Evolutionary conservation across 2,329 filamentous ascomycete genomes (phyloP).

Genomic region (Alternaria sp.): DNA sequence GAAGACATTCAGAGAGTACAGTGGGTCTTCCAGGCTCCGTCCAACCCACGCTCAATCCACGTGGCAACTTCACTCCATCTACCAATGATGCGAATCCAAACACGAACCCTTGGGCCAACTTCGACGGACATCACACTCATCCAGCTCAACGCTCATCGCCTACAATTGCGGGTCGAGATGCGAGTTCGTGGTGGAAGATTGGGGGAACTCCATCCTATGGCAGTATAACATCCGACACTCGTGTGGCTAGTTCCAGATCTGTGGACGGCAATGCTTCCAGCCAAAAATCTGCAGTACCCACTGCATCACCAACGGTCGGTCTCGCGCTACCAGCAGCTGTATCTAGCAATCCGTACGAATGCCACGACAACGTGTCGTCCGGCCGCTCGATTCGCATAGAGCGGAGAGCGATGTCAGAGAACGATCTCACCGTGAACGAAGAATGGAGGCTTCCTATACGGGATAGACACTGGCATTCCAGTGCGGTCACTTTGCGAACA

Average conservation of each 20-base stretch:
- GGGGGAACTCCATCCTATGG: neutral
- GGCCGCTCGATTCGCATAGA: neutral
- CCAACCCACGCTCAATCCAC: neutral
- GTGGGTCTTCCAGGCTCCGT: neutral
- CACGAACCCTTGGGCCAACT: neutral
- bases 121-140: neutral
- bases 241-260: neutral
- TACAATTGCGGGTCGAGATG: neutral
- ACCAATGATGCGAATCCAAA: neutral
- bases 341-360: neutral
- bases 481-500: neutral
- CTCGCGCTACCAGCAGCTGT: neutral
- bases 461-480: conserved; percentile 3
- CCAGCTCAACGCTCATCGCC: neutral
- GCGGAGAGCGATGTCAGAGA: neutral
- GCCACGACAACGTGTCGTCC: neutral
- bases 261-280: neutral
- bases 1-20: neutral
- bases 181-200: neutral
- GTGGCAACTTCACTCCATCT: neutral
- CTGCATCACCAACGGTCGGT: neutral
- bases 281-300: neutral
- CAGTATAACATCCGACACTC: neutral
- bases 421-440: too few species aligned
- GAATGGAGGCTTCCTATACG: neutral